A percentile compares a stretch with the other conserved stretches of the same genome.
phyloP scores from a whole-genome alignment of 495 filamentous ascomycete genomes.

The Aspergillus campestris region DNA sequence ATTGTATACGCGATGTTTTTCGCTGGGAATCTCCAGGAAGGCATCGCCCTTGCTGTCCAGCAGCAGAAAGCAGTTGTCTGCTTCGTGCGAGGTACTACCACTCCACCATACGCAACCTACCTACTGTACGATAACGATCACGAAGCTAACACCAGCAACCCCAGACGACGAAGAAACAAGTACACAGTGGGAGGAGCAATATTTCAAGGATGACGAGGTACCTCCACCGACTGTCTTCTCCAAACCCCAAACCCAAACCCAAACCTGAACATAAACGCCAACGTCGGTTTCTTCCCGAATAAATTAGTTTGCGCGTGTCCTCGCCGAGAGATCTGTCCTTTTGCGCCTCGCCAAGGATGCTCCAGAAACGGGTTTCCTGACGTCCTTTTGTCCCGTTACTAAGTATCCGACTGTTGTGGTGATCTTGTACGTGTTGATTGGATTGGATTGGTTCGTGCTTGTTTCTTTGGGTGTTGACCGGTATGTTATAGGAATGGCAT shows the following conservation, averaged over 20 bases:
- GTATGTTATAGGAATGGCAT: conserved; percentile 43
- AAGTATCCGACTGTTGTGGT: conserved; percentile 68
- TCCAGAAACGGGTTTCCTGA: conserved; percentile 69
- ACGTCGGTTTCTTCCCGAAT: neutral
- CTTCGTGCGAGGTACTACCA: conserved; percentile 51
- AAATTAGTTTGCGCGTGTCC: conserved; percentile 32
- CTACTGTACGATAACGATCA: conserved; percentile 42
- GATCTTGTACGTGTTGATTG: conserved; percentile 50
- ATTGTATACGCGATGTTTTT: conserved; percentile 58
- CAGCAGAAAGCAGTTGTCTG: conserved; percentile 58
- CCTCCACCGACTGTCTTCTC: neutral
- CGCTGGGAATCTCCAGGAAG: conserved; percentile 65
- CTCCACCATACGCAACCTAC: conserved; percentile 43
- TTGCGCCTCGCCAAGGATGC: conserved; percentile 62
- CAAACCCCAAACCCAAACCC: neutral
- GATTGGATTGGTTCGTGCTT: neutral
- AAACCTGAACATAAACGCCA: neutral
- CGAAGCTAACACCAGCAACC: conserved; percentile 2
- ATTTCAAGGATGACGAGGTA: conserved; percentile 47
- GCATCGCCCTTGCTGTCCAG: conserved; percentile 64
- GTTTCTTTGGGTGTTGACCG: conserved; percentile 1
- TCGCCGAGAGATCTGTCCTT: conserved; percentile 52
- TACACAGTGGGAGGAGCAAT: conserved; percentile 66
- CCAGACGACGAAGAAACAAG: conserved; percentile 60
- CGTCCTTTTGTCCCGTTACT: conserved; percentile 68